Evolutionary conservation across 108 stramenopile species (phyloP).

Genomic region (Skeletonema marinoi): DNA sequence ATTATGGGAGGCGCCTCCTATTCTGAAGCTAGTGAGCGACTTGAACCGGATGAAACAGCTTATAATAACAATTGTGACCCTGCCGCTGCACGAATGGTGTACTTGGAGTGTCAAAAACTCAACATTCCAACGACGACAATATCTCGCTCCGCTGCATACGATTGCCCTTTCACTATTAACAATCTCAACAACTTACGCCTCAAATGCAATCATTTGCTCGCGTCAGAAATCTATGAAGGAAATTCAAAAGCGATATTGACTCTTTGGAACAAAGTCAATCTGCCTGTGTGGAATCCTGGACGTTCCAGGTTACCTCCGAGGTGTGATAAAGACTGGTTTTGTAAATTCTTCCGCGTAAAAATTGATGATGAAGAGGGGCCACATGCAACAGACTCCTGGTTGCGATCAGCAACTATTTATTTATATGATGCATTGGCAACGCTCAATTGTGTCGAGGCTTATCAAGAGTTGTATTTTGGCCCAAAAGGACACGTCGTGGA

Average conservation of each 20-base stretch:
- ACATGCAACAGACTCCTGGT: neutral
- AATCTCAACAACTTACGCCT: neutral
- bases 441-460: conserved; percentile 7
- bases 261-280: conserved; percentile 18
- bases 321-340: conserved; percentile 17
- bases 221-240: neutral
- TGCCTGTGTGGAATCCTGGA: neutral
- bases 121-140: conserved; percentile 11
- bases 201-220: conserved; percentile 17
- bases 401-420: neutral
- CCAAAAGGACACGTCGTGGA: neutral
- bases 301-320: neutral
- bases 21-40: neutral
- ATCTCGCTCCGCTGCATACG: conserved; percentile 7
- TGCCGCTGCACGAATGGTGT: conserved; percentile 7
- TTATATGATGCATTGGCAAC: conserved; percentile 7
- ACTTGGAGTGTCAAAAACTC: neutral
- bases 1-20: conserved; percentile 15
- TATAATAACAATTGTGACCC: conserved; percentile 19
- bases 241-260: conserved; percentile 1
- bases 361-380: neutral
- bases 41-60: conserved; percentile 20
- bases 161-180: conserved; percentile 8
- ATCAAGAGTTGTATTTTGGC: conserved; percentile 10
- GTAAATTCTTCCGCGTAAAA: neutral